phyloP scores from a whole-genome alignment of 106 monocot species.

The Phalaenopsis aphrodite region DNA sequence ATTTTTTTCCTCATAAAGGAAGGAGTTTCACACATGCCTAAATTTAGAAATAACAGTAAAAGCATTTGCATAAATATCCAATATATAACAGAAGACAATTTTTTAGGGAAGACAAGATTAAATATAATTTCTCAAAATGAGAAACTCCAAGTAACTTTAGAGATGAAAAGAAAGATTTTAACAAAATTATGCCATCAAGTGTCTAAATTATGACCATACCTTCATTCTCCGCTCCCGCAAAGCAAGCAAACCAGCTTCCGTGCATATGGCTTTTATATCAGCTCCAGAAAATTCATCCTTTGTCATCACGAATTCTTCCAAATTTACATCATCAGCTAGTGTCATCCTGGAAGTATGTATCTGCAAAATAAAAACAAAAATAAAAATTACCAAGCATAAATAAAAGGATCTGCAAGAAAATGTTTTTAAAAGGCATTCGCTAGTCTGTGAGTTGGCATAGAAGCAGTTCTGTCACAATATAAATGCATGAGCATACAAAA shows the following conservation, averaged over 20 bases:
- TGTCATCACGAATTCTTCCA: conserved; percentile 98
- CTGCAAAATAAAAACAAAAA: conserved; percentile 18
- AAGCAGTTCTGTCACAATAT: not conserved
- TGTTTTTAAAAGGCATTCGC: not conserved
- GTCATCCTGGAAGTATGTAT: conserved; percentile 98
- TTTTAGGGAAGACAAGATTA: too few species aligned
- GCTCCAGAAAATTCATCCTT: conserved; percentile 99
- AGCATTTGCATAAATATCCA: too few species aligned
- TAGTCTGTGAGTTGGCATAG: not conserved
- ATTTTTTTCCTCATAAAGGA: too few species aligned
- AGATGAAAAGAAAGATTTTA: not conserved
- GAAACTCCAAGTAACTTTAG: too few species aligned
- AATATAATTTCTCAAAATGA: too few species aligned
- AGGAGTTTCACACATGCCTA: too few species aligned
- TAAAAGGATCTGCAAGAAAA: not conserved
- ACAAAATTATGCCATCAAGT: not conserved
- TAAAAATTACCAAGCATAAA: not conserved
- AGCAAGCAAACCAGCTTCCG: conserved; percentile 95
- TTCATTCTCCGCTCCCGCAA: conserved; percentile 89
- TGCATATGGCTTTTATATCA: conserved; percentile 96
- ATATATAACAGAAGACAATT: too few species aligned
- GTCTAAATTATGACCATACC: conserved; percentile 23
- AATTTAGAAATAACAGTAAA: too few species aligned
- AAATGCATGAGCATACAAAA: not conserved
- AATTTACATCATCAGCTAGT: conserved; percentile 84